These are phyloP conservation scores for Hypocrella siamensis DNA, from an alignment of 2,329 filamentous ascomycete species.

Conservation along the genomic window DNA sequence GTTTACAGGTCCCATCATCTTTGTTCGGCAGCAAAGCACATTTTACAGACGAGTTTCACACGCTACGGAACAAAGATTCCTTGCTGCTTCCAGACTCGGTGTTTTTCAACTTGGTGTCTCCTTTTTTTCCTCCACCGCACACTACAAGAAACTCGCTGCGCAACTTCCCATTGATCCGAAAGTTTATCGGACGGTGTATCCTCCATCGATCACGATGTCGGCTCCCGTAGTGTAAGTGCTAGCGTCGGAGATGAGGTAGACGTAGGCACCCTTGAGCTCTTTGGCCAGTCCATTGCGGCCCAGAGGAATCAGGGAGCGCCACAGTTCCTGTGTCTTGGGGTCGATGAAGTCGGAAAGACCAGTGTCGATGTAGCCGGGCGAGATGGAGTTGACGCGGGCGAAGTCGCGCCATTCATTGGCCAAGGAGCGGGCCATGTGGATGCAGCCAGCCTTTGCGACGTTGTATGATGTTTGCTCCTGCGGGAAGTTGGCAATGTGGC, in stretches of 20 bases:
- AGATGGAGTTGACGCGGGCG: constrained; percentile 49
- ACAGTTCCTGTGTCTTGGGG: constrained; percentile 51
- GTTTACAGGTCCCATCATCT: too few species aligned
- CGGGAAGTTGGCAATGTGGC: constrained; percentile 55
- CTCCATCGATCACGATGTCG: constrained; percentile 58
- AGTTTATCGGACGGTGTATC: constrained; percentile 36
- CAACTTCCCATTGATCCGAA: neutral
- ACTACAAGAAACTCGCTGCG: neutral
- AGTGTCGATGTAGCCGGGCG: constrained; percentile 53
- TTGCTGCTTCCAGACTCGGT: too few species aligned
- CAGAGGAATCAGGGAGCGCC: constrained; percentile 62
- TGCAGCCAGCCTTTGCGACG: constrained; percentile 42
- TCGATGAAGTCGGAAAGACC: constrained; percentile 53
- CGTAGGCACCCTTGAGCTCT: constrained; percentile 64
- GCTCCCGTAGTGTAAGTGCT: constrained; percentile 59
- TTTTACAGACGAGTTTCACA: too few species aligned
- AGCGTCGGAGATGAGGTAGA: constrained; percentile 63
- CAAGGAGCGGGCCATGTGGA: constrained; percentile 26
- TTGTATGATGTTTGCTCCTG: constrained; percentile 55
- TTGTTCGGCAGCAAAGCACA: too few species aligned
- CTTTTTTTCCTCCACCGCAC: neutral
- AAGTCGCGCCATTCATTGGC: constrained; percentile 56
- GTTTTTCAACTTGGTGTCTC: neutral
- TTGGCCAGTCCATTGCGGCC: constrained; percentile 49
- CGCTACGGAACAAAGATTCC: too few species aligned